A percentile compares a stretch with the other conserved stretches of the same genome.
phyloP scores from a whole-genome alignment of 202 grass and related monocot genomes.

The Carex arenaria region DNA sequence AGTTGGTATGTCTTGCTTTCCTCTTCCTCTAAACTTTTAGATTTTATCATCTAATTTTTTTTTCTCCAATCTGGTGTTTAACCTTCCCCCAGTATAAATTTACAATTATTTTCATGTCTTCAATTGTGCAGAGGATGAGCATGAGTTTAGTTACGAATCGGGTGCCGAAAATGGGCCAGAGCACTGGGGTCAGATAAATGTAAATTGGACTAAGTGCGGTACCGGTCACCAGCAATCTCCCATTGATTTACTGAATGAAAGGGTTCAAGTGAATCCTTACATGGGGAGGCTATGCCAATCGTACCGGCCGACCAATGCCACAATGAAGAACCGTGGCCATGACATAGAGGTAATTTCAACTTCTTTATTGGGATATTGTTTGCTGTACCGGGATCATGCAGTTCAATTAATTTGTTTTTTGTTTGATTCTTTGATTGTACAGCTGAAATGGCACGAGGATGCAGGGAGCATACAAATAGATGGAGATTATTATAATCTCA shows the following conservation, averaged over 20 bases:
- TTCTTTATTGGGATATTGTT: neutral
- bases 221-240: slow-evolving; percentile 61
- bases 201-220: slow-evolving; percentile 56
- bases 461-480: slow-evolving; percentile 51
- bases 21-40: neutral
- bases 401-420: neutral
- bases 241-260: slow-evolving; percentile 47
- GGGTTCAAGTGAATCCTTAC: slow-evolving; percentile 32
- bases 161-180: slow-evolving; percentile 24
- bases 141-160: slow-evolving; percentile 25
- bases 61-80: neutral
- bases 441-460: slow-evolving; percentile 35
- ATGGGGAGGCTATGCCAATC: slow-evolving; percentile 42
- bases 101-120: neutral
- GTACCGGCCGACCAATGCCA: slow-evolving; percentile 36
- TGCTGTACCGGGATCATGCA: neutral
- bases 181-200: slow-evolving; percentile 59
- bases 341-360: slow-evolving; percentile 46
- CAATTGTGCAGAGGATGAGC: slow-evolving; percentile 17
- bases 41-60: neutral
- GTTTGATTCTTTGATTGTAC: neutral
- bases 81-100: neutral
- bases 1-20: neutral
- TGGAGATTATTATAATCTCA: slow-evolving; percentile 40
- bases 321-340: slow-evolving; percentile 70